Conservation (phyloP, 2,329 filamentous ascomycete species). For the Fusarium sp. region DNA sequence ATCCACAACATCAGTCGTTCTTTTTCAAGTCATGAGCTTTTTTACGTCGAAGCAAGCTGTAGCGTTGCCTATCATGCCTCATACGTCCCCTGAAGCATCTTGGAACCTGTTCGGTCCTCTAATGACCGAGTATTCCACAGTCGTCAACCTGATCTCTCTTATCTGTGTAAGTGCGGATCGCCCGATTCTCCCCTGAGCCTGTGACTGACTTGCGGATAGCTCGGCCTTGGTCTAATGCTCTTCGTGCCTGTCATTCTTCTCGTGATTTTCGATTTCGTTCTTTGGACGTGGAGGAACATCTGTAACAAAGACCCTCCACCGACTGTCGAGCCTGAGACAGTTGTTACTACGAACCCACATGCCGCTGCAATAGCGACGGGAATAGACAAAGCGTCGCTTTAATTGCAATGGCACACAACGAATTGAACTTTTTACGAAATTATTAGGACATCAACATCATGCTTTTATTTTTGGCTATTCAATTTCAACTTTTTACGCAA, state of each 20-base stretch:
- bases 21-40: slow-evolving; percentile 39
- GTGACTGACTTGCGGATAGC: slow-evolving; percentile 48
- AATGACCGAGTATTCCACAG: slow-evolving; percentile 47
- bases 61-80: slow-evolving; percentile 43
- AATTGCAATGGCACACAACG: slow-evolving; percentile 12
- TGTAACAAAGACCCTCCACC: slow-evolving; percentile 36
- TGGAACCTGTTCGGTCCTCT: slow-evolving; percentile 44
- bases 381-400: slow-evolving; percentile 39
- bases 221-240: slow-evolving; percentile 59
- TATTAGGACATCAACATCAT: slow-evolving; percentile 9
- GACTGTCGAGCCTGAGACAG: slow-evolving; percentile 26
- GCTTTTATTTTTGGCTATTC: slow-evolving; percentile 37
- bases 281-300: slow-evolving; percentile 64
- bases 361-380: slow-evolving; percentile 41
- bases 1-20: slow-evolving; percentile 38
- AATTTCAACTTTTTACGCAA: slow-evolving; percentile 57
- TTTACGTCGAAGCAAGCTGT: slow-evolving; percentile 30
- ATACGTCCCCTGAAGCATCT: slow-evolving; percentile 36
- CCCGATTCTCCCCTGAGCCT: slow-evolving; percentile 6
- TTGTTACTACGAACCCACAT: slow-evolving; percentile 34
- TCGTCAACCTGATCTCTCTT: slow-evolving; percentile 53
- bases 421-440: neutral
- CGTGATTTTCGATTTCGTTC: slow-evolving; percentile 61
- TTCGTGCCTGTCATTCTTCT: slow-evolving; percentile 60
- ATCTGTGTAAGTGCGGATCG: slow-evolving; percentile 50